These are phyloP conservation scores for Gonium pectorale DNA, from an alignment of 139 green algal genomes.

Conservation along the genomic window DNA sequence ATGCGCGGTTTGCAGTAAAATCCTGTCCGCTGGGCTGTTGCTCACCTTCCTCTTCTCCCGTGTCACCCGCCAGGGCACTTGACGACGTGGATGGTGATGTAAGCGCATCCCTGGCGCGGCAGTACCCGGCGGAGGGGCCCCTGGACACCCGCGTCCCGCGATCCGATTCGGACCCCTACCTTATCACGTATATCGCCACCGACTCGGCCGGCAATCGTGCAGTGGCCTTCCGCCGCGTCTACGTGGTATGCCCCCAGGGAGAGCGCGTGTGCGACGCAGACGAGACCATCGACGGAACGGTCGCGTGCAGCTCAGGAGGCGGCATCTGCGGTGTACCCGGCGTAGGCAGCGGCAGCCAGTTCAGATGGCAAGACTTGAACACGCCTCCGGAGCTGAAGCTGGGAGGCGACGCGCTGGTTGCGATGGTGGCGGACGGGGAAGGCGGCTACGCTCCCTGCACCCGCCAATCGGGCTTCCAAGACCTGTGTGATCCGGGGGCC, in stretches of 20 bases:
- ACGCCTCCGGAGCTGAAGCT: neutral
- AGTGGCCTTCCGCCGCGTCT: conserved; percentile 36
- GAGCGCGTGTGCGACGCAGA: neutral
- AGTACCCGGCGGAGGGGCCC: neutral
- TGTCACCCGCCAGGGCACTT: neutral
- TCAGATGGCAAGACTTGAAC: too few relatives aligned
- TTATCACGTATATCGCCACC: conserved; percentile 28
- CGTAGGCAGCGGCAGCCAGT: neutral
- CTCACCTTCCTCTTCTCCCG: neutral
- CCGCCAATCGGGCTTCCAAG: neutral
- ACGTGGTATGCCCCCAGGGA: conserved; percentile 24
- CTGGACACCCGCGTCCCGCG: conserved; percentile 22
- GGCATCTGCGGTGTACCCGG: conserved; percentile 20
- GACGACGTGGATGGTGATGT: conserved; percentile 43
- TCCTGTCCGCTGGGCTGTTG: neutral
- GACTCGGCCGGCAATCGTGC: conserved; percentile 30
- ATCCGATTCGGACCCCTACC: neutral
- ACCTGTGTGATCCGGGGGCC: conserved; percentile 32
- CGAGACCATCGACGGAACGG: conserved; percentile 1
- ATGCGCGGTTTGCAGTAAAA: too few relatives aligned
- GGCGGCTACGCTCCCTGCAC: conserved; percentile 27
- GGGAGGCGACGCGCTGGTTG: neutral
- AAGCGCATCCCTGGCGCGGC: neutral
- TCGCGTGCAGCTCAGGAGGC: neutral
- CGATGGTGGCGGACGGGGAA: neutral